Evolutionary conservation across 2,329 filamentous ascomycete species (phyloP).

Genomic region (Fusarium sp.): DNA sequence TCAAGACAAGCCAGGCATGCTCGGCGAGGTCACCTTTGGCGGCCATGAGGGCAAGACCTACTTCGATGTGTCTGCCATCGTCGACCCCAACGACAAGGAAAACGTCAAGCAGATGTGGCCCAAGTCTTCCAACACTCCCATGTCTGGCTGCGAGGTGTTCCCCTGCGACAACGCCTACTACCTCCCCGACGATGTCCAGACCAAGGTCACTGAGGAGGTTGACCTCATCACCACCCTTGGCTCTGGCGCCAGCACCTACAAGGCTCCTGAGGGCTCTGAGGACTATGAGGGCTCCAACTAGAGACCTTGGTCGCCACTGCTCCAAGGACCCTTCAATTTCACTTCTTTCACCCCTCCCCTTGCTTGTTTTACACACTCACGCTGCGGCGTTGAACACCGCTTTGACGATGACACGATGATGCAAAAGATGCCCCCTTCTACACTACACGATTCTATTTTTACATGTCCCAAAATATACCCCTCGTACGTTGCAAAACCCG

Average conservation of each 20-base stretch:
- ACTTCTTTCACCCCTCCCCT: slow-evolving; percentile 20
- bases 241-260: slow-evolving; percentile 43
- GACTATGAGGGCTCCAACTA: slow-evolving; percentile 13
- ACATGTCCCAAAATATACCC: slow-evolving; percentile 46
- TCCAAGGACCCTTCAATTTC: slow-evolving; percentile 25
- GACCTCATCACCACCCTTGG: slow-evolving; percentile 64
- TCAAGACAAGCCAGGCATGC: slow-evolving; percentile 57
- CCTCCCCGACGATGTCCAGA: slow-evolving; percentile 63
- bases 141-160: slow-evolving; percentile 62
- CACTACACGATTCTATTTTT: slow-evolving; percentile 35
- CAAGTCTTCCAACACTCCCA: slow-evolving; percentile 45
- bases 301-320: slow-evolving; percentile 16
- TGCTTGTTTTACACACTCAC: slow-evolving; percentile 16
- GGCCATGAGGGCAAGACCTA: slow-evolving; percentile 60
- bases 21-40: slow-evolving; percentile 61
- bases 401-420: slow-evolving; percentile 42
- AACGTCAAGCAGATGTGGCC: slow-evolving; percentile 67
- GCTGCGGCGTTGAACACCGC: slow-evolving; percentile 43
- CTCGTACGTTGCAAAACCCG: slow-evolving; percentile 37
- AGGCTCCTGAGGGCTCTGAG: not conserved
- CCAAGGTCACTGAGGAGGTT: slow-evolving; percentile 58
- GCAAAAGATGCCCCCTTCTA: slow-evolving; percentile 12
- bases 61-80: slow-evolving; percentile 68
- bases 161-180: slow-evolving; percentile 66
- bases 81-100: slow-evolving; percentile 58